phyloP scores from a whole-genome alignment of 78 protist species.

The Planoprotostelium fungivorum region DNA sequence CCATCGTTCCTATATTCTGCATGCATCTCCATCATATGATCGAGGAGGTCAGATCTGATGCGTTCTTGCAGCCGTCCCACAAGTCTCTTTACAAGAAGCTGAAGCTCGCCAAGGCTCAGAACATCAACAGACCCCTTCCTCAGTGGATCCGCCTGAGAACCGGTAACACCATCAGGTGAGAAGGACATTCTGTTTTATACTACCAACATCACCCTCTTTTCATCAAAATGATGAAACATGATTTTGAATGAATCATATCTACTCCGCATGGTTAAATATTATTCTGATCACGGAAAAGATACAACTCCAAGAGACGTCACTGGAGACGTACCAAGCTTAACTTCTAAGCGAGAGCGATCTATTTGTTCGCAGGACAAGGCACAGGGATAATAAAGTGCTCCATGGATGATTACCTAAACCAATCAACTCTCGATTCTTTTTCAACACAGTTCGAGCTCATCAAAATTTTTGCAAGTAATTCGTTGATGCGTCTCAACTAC shows the following conservation, averaged over 20 bases:
- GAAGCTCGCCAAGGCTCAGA: slow-evolving; percentile 84
- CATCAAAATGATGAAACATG: neutral
- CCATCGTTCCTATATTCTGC: no score
- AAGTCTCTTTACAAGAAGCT: slow-evolving; percentile 81
- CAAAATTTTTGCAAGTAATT: no score
- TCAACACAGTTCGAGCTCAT: no score
- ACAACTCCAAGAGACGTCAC: slow-evolving; percentile 96
- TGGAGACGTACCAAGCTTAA: slow-evolving; percentile 99
- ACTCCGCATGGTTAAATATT: neutral
- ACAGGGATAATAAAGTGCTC: neutral
- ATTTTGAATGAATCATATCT: neutral
- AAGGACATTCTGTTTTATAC: no score
- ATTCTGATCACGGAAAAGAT: slow-evolving; percentile 51
- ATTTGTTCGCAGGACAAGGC: neutral
- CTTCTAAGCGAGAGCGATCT: slow-evolving; percentile 59
- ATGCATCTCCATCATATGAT: no score
- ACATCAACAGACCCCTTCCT: slow-evolving; percentile 95
- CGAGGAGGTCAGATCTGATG: neutral
- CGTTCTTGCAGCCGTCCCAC: slow-evolving; percentile 78
- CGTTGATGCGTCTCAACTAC: no score
- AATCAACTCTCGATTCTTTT: no score
- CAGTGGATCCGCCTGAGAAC: slow-evolving; percentile 97
- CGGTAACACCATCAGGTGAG: slow-evolving; percentile 94
- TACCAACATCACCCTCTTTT: neutral
- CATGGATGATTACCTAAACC: no score